Percentiles rank a stretch among this genome's conserved stretches.
phyloP scores from a whole-genome alignment of 2,329 filamentous ascomycete genomes.

The Venturia asperata region DNA sequence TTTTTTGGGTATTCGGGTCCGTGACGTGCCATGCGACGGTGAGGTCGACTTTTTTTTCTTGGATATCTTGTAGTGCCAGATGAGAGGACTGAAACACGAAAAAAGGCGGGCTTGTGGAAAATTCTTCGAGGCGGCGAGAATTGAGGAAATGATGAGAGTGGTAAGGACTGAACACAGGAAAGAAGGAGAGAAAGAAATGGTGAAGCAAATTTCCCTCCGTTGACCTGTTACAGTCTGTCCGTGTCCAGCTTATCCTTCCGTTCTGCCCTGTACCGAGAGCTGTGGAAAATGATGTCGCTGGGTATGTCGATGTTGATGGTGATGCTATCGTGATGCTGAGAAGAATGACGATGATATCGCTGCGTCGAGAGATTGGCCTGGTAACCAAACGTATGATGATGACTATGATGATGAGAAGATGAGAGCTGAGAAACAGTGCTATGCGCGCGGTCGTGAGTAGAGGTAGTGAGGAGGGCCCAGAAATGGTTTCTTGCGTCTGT shows the following conservation, averaged over 20 bases:
- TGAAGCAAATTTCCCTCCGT: background rate
- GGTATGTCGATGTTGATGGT: background rate
- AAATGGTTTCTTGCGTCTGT: background rate
- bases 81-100: background rate
- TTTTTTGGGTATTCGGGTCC: background rate
- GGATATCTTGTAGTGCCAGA: background rate
- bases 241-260: background rate
- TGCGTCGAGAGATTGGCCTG: background rate
- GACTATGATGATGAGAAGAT: background rate
- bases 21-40: background rate
- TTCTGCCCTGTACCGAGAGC: background rate
- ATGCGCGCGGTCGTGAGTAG: slow-evolving; percentile 1
- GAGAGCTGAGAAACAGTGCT: background rate
- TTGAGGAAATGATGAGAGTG: background rate
- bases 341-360: background rate
- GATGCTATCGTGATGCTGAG: background rate
- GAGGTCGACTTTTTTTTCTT: slow-evolving; percentile 9
- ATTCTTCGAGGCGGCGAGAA: background rate
- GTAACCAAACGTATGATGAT: background rate
- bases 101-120: background rate
- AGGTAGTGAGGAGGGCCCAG: background rate
- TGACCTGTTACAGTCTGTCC: background rate
- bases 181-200: background rate
- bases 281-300: background rate
- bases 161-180: background rate